Base-by-base conservation (phyloP, 768 basidiomycete species). In the Pleurotus ostreatus region DNA sequence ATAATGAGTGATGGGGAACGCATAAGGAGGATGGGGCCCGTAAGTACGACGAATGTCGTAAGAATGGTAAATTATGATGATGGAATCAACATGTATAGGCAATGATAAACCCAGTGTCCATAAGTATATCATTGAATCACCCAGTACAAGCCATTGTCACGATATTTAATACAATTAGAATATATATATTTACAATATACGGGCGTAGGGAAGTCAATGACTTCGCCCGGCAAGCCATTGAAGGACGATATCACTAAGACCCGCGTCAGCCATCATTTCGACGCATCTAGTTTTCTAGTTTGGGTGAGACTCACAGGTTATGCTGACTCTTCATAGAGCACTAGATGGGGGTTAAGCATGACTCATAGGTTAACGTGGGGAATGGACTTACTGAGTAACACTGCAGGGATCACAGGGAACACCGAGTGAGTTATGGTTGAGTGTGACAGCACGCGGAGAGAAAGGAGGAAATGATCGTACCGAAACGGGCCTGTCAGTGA, bases 271-370 rank as follows among this genome's bases (percentile, higher is more conserved):
- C 5, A n/a, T 18, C 20, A 15, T 15, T 8, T 13, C 11, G 2
- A 39, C 15, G 39, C 13, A 13, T 37, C 38, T 16, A 44, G 53
- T 5, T 13, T 46, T 25, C 23, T 25, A 5, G 23, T 25, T 25
- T 23, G 4, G 16, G 30, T 23, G 23, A 23, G 34, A 68, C 89
- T 55, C 62, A 90, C 88, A 97, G 74, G 67, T 97, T 97, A 69
- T 97, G 93, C 69, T 92, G 89, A 65, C 86, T 94, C 71, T 94
- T 95, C 88, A 96, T 95, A 2, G 93, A 97, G 68, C 94, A 96
- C 94, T 97, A 62, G 0, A 47, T 46, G 20, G 47, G 51, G 38
- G 30, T 13, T 15, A 7, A 47, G 20, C 13, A 45, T 4, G 37
- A 30, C 15, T 5, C 7, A 49, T 46, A 45, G 37, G 37, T 30